Conservation (phyloP, 2,329 filamentous ascomycete species). For the Hymenoscyphus salicellus region DNA sequence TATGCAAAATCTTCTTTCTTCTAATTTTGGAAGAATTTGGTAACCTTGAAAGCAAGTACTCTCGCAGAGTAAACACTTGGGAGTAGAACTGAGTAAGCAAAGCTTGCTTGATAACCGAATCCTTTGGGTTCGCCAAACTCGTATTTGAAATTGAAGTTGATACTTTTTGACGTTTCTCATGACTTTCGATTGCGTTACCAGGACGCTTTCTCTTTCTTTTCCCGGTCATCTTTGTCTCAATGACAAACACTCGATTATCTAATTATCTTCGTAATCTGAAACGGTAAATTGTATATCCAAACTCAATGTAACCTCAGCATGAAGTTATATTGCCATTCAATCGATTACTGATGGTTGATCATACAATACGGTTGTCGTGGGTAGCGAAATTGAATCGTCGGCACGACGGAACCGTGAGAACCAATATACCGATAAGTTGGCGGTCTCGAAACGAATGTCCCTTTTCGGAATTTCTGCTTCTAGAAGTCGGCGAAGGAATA, state of each 20-base stretch:
- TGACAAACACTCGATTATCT: background rate
- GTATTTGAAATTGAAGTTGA: slow-evolving; percentile 6
- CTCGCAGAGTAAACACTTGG: slow-evolving; percentile 62
- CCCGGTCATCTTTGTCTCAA: slow-evolving; percentile 38
- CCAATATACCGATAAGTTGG: background rate
- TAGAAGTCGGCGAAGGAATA: background rate
- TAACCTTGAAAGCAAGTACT: slow-evolving; percentile 65
- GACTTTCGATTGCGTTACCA: slow-evolving; percentile 18
- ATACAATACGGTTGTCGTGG: background rate
- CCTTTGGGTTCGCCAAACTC: slow-evolving; percentile 1
- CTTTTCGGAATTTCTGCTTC: background rate
- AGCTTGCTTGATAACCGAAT: slow-evolving; percentile 48
- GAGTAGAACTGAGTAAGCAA: slow-evolving; percentile 69
- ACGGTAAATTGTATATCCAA: background rate
- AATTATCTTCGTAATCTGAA: background rate
- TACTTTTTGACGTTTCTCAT: slow-evolving; percentile 32
- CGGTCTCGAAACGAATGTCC: background rate
- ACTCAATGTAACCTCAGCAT: background rate
- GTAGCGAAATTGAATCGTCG: background rate
- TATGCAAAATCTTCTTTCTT: slow-evolving; percentile 52
- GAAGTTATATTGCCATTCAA: background rate
- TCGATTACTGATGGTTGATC: background rate
- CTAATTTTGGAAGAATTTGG: slow-evolving; percentile 64
- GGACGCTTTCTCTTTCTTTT: slow-evolving; percentile 41
- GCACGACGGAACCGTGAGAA: background rate